phyloP scores from a whole-genome alignment of 441 rosid genomes.

The Capsella rubella region DNA sequence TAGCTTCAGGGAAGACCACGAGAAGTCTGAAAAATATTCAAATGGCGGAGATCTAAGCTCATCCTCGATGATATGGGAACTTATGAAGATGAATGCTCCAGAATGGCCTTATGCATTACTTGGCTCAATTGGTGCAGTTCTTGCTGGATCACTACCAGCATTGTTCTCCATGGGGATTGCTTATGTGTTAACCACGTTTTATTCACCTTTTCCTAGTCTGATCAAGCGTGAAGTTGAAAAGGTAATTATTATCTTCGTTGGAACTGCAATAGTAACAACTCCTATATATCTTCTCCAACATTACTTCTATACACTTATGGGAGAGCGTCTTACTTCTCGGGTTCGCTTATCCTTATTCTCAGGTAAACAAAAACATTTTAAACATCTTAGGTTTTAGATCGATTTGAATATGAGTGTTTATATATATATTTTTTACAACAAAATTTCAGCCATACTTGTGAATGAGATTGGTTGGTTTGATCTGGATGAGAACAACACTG shows the following conservation, averaged over 20 bases:
- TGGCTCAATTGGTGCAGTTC: constrained; percentile 79
- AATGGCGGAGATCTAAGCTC: constrained; percentile 34
- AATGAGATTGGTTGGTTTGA: constrained; percentile 91
- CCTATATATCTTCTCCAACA: constrained; percentile 82
- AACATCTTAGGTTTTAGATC: neutral
- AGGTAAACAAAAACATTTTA: constrained; percentile 48
- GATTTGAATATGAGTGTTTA: neutral
- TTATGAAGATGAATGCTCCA: constrained; percentile 72
- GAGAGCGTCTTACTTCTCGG: constrained; percentile 79
- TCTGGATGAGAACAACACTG: constrained; percentile 74
- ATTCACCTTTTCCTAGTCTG: constrained; percentile 50
- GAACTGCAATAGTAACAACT: constrained; percentile 55
- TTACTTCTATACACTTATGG: constrained; percentile 81
- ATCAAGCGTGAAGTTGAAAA: constrained; percentile 58
- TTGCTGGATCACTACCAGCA: constrained; percentile 75
- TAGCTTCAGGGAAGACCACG: constrained; percentile 44
- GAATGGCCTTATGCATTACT: constrained; percentile 86
- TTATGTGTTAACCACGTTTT: constrained; percentile 70
- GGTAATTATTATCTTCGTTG: constrained; percentile 57
- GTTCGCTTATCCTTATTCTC: constrained; percentile 77
- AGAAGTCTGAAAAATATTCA: constrained; percentile 41
- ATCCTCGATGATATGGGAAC: constrained; percentile 59
- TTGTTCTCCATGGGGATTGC: constrained; percentile 78
- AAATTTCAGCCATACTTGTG: constrained; percentile 68
- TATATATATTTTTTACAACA: constrained; percentile 7